These are phyloP conservation scores for Pseudocercospora vitis DNA, from an alignment of 2,329 filamentous ascomycete genomes.

Conservation along the genomic window DNA sequence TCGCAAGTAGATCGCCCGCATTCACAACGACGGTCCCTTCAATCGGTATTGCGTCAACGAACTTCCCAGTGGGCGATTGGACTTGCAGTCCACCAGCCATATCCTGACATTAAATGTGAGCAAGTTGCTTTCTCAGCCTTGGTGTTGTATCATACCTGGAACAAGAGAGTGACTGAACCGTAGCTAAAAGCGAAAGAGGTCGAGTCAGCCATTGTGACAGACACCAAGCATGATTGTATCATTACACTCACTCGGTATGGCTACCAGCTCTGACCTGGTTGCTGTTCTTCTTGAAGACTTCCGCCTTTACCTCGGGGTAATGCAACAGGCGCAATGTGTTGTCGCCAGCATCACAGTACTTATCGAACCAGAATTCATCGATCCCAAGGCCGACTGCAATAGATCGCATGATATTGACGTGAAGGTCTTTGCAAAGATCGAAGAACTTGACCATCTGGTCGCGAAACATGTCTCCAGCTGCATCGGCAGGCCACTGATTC, in stretches of 20 bases:
- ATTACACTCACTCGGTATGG: no score
- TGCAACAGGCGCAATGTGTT: slow-evolving; percentile 55
- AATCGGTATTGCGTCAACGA: slow-evolving; percentile 81
- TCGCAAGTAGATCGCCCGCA: slow-evolving; percentile 78
- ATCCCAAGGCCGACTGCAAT: slow-evolving; percentile 61
- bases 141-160: slow-evolving; percentile 32
- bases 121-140: not conserved
- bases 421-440: slow-evolving; percentile 67
- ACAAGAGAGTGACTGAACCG: slow-evolving; percentile 53
- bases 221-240: no score
- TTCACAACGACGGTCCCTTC: slow-evolving; percentile 81
- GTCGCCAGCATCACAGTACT: slow-evolving; percentile 70
- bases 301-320: slow-evolving; percentile 57
- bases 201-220: no score
- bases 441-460: slow-evolving; percentile 72
- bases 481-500: slow-evolving; percentile 71
- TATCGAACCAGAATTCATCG: slow-evolving; percentile 77
- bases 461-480: slow-evolving; percentile 67
- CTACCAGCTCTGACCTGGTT: slow-evolving; percentile 66
- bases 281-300: slow-evolving; percentile 53
- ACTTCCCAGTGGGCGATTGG: slow-evolving; percentile 68
- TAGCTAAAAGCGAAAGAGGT: no score
- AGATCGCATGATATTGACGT: slow-evolving; percentile 68
- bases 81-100: slow-evolving; percentile 59
- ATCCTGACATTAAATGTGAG: slow-evolving; percentile 42